Conservation (phyloP, 257 asterid species). For the Solanum etuberosum region DNA sequence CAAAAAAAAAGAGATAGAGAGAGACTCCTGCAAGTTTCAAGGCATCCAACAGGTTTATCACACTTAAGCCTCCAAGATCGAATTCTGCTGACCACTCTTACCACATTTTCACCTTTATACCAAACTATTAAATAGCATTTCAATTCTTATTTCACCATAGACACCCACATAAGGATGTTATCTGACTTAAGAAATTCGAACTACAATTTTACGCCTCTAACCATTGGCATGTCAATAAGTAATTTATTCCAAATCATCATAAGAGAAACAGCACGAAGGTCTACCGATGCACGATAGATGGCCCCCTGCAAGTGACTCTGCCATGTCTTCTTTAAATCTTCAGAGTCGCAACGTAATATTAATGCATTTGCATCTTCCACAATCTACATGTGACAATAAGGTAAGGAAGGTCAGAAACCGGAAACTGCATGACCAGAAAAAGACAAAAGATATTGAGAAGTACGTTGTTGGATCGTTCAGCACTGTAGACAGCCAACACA, state of each 20-base stretch:
- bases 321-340: slow-evolving; percentile 63
- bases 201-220: background rate
- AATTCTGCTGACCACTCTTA: background rate
- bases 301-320: slow-evolving; percentile 79
- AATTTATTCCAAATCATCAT: background rate
- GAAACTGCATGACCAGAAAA: slow-evolving; percentile 3
- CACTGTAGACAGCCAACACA: slow-evolving; percentile 65
- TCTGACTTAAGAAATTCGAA: background rate
- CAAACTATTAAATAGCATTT: background rate
- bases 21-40: background rate
- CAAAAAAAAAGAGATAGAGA: background rate
- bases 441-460: background rate
- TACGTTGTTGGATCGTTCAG: slow-evolving; percentile 64
- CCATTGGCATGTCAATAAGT: background rate
- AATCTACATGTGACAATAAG: slow-evolving; percentile 30
- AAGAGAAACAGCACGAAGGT: background rate
- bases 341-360: slow-evolving; percentile 70
- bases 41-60: background rate
- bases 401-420: slow-evolving; percentile 1
- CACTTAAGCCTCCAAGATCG: background rate
- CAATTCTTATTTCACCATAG: background rate
- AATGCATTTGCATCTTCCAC: slow-evolving; percentile 75
- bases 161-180: background rate
- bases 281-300: slow-evolving; percentile 89
- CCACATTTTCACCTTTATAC: background rate